These are phyloP conservation scores for Pleurotus sapidus DNA, from an alignment of 768 basidiomycete species.

Conservation along the genomic window DNA sequence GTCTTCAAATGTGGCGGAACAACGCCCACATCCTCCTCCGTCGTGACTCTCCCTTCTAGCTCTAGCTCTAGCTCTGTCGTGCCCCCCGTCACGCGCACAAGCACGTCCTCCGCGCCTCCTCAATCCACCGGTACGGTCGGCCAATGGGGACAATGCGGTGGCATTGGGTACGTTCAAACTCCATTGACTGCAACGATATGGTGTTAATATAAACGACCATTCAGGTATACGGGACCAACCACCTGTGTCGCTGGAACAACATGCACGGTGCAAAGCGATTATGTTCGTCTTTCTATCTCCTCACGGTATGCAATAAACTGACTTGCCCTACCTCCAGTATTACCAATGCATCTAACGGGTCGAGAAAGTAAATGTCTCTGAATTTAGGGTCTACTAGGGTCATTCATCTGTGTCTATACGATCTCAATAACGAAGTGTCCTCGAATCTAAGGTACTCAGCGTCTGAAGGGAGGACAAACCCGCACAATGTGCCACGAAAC, in stretches of 20 bases:
- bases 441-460: too few species aligned
- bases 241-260: constrained; percentile 33
- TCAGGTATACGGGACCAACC: constrained; percentile 30
- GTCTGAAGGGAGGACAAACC: too few species aligned
- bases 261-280: constrained; percentile 33
- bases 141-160: constrained; percentile 47
- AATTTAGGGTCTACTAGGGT: too few species aligned
- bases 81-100: not conserved
- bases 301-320: not conserved
- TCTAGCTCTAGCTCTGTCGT: not conserved
- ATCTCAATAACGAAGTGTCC: too few species aligned
- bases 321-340: not conserved
- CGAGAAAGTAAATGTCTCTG: too few species aligned
- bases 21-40: not conserved
- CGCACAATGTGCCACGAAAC: too few species aligned
- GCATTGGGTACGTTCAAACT: constrained; percentile 29
- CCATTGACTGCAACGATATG: not conserved
- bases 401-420: too few species aligned
- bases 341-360: not conserved
- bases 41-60: too few species aligned
- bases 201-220: not conserved
- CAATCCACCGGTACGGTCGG: not conserved
- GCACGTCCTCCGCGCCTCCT: not conserved
- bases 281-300: not conserved
- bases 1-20: not conserved